Evolutionary conservation across 1,284 basidiomycete species (phyloP), one percentile per base, ranked within the genome.

Genomic region (Amylostereum areolatum): DNA sequence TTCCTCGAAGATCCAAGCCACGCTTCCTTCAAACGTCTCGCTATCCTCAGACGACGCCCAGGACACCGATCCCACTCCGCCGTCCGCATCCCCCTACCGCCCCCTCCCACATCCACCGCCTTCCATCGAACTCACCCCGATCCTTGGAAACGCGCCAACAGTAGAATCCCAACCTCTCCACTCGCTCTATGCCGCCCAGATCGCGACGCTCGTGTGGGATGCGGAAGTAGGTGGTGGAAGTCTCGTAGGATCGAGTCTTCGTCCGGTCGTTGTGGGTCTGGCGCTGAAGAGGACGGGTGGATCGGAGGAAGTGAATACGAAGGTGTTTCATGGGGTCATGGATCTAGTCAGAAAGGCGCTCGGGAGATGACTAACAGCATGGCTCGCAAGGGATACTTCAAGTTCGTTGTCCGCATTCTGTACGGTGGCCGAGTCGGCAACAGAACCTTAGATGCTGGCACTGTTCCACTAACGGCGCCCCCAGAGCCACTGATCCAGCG

Each of bases 1-100:
- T n/a, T n/a, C n/a, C n/a, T n/a, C n/a, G n/a, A n/a, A 92, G 92
- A 88, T 92, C 34, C 90, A 94, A 77, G 90, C 81, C 27, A 80
- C 82, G 3, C 76, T 94, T 27, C 86, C 92, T 3, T 63, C 77
- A 2, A 83, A 84, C 1, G 74, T 72, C 9, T 43, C 30, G 41
- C 25, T 25, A 25, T 18, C 12, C 37, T 39, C 37, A n/a, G 25
- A 11, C 8, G 41, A 43, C 41, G 28, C 41, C n/a, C 25, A 8
- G 10, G 41, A 29, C 25, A 28, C 25, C 25, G n/a, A 5, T 6
- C 25, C 7, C 6, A 27, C 12, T 6, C 24, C 28, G 4, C n/a
- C 41, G 6, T 4, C 7, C 12, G 24, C 6, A 27, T 43, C 41
- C 7, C 6, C 8, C 30, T 30, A 46, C 29, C 55, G 60, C 12